Percentiles rank a stretch among this genome's conserved stretches.
Conservation (phyloP, 768 basidiomycete species). For the Leccinum boreale region DNA sequence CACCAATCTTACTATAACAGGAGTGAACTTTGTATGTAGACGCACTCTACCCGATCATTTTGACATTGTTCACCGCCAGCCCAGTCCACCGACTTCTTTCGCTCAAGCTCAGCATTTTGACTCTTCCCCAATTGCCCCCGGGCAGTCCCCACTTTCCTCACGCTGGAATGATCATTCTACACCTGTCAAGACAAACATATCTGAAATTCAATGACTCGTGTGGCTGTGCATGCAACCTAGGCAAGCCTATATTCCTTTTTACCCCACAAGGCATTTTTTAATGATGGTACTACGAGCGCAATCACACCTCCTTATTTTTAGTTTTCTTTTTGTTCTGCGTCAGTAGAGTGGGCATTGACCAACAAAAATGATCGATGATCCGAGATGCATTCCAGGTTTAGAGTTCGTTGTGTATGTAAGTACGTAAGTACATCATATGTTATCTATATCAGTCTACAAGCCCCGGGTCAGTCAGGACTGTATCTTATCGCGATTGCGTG, state of each 20-base stretch:
- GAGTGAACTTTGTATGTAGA: background rate
- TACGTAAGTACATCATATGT: background rate
- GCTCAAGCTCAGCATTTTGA: too few relatives aligned
- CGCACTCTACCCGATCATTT: background rate
- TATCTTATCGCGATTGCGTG: background rate
- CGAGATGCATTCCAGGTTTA: background rate
- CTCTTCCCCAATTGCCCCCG: background rate
- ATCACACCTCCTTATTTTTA: background rate
- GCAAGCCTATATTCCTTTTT: background rate
- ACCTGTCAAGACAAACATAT: background rate
- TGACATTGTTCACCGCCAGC: background rate
- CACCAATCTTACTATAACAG: background rate
- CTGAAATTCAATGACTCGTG: background rate
- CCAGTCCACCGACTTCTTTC: background rate
- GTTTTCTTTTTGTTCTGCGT: background rate
- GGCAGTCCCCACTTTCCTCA: background rate
- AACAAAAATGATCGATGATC: background rate
- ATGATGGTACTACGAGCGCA: background rate
- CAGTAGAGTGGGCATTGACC: background rate
- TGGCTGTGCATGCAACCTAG: background rate
- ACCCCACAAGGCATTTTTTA: background rate
- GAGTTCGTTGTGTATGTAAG: too few relatives aligned
- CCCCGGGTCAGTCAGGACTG: background rate
- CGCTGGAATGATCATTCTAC: background rate
- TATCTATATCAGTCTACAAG: background rate